phyloP scores from a whole-genome alignment of 768 basidiomycete species.

The Sutorius australiensis region DNA sequence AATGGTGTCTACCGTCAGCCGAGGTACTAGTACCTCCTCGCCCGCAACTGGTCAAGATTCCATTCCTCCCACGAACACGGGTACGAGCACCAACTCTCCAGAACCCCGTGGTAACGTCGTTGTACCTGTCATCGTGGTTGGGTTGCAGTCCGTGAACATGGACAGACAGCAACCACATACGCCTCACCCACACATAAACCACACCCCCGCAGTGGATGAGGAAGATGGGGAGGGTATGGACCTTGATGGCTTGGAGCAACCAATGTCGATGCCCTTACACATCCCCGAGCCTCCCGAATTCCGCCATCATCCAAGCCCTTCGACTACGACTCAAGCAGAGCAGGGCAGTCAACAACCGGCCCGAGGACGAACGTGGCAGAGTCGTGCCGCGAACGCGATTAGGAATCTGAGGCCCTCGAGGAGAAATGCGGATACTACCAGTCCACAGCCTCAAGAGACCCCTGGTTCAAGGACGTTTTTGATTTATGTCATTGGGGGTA shows the following conservation, averaged over 20 bases:
- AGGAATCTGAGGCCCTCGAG: conserved; percentile 48
- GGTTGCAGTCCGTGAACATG: conserved; percentile 68
- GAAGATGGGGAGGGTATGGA: conserved; percentile 29
- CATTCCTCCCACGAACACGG: conserved; percentile 13
- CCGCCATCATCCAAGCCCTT: conserved; percentile 13
- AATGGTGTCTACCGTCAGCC: conserved; percentile 8
- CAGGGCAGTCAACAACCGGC: conserved; percentile 18
- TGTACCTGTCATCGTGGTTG: conserved; percentile 81
- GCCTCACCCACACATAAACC: conserved; percentile 14
- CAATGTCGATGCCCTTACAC: conserved; percentile 25
- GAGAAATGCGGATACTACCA: conserved; percentile 18
- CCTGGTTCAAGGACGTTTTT: conserved; percentile 60
- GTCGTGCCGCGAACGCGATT: conserved; percentile 60
- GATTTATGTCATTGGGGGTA: conserved; percentile 87
- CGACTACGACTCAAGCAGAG: conserved; percentile 11
- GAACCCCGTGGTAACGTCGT: conserved; percentile 44
- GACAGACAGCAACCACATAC: conserved; percentile 33
- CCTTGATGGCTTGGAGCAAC: conserved; percentile 22
- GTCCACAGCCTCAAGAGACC: conserved; percentile 23
- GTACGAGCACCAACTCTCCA: conserved; percentile 15
- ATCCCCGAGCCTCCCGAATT: conserved; percentile 26
- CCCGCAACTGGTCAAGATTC: conserved; percentile 14
- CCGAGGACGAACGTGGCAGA: conserved; percentile 49
- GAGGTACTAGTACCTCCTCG: conserved; percentile 3
- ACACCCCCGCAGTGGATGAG: conserved; percentile 13